A percentile compares a stretch with the other conserved stretches of the same genome.
phyloP scores from a whole-genome alignment of 1,284 basidiomycete genomes.

The Irpex sp. region DNA sequence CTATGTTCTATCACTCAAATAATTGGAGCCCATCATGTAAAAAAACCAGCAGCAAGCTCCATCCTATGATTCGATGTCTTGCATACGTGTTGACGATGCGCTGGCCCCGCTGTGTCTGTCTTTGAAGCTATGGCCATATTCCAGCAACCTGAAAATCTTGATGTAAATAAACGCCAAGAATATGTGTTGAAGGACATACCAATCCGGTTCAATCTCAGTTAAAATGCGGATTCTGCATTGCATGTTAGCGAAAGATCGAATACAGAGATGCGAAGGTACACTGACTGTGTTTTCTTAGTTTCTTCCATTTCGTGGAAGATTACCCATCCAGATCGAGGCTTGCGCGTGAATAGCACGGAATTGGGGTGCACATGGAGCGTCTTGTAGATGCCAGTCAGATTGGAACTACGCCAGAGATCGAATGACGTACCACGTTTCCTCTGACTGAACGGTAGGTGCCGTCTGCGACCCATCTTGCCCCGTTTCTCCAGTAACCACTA shows the following conservation, averaged over 20 bases:
- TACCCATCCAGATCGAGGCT: conserved; percentile 88
- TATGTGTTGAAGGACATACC: conserved; percentile 30
- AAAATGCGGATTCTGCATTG: conserved; percentile 45
- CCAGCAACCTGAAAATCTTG: conserved; percentile 5
- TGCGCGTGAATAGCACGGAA: conserved; percentile 92
- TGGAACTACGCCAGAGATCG: not conserved
- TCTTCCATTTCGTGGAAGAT: conserved; percentile 95
- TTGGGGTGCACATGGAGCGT: conserved; percentile 88
- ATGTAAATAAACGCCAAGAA: not conserved
- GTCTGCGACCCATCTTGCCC: conserved; percentile 85
- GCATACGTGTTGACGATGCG: not conserved
- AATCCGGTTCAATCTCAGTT: conserved; percentile 60
- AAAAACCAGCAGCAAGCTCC: too few relatives aligned
- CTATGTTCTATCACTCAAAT: too few relatives aligned
- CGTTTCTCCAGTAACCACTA: conserved; percentile 92
- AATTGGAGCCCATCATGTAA: too few relatives aligned
- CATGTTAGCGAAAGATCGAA: not conserved
- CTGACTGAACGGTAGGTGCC: conserved; percentile 85
- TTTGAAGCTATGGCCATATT: conserved; percentile 8
- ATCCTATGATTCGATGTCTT: not conserved
- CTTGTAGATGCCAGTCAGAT: conserved; percentile 36
- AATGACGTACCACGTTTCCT: conserved; percentile 67
- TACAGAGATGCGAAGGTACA: conserved; percentile 2
- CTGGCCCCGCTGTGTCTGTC: conserved; percentile 4
- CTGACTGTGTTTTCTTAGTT: conserved; percentile 87